phyloP scores from a whole-genome alignment of 1,284 basidiomycete genomes.

The Cryptococcus sp. region DNA sequence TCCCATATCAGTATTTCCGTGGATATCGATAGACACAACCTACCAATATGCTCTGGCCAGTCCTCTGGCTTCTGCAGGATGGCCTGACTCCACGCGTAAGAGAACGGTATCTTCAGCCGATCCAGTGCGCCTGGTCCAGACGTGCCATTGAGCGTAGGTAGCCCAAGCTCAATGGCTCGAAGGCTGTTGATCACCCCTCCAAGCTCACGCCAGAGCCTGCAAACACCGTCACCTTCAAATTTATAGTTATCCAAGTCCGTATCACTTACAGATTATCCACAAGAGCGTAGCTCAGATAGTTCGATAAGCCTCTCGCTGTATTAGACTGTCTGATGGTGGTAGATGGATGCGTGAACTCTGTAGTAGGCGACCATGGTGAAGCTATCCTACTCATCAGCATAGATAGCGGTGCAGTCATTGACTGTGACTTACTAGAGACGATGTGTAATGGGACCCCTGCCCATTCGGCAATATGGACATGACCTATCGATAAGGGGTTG shows the following conservation, averaged over 20 bases:
- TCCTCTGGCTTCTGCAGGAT: conserved; percentile 65
- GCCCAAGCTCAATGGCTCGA: conserved; percentile 58
- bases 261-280: conserved; percentile 55
- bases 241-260: not conserved
- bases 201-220: conserved; percentile 51
- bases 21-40: conserved; percentile 9
- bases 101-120: conserved; percentile 64
- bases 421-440: conserved; percentile 58
- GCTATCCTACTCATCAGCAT: conserved; percentile 47
- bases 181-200: conserved; percentile 63
- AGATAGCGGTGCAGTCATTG: too few species aligned
- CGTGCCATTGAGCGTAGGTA: conserved; percentile 55
- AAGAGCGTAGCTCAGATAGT: conserved; percentile 61
- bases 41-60: conserved; percentile 64
- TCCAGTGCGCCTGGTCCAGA: conserved; percentile 61
- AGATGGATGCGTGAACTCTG: conserved; percentile 63
- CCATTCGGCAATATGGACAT: conserved; percentile 65
- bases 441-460: conserved; percentile 62
- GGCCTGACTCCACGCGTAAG: conserved; percentile 66
- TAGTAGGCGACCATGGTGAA: conserved; percentile 68
- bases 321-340: conserved; percentile 60
- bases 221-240: not conserved
- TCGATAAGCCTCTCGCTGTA: conserved; percentile 58
- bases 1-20: not conserved
- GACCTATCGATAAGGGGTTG: conserved; percentile 66